phyloP scores from a whole-genome alignment of 495 filamentous ascomycete species.

The Hyaloscypha variabilis region DNA sequence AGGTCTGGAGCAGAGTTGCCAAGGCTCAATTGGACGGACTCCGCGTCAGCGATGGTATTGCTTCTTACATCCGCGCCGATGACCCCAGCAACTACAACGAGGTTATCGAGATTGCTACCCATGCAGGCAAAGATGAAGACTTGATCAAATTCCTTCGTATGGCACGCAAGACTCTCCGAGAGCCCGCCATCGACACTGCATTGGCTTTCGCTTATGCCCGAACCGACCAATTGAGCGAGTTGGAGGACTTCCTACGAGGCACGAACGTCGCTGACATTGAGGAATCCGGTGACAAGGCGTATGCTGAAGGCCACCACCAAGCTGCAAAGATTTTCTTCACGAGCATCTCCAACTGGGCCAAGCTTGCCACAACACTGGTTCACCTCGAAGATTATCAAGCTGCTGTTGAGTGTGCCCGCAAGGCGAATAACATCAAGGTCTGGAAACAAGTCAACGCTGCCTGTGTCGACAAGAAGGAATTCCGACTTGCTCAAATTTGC shows the following conservation, averaged over 20 bases:
- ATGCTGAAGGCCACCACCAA: conserved; percentile 90
- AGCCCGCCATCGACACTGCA: conserved; percentile 90
- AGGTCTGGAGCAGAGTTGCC: conserved; percentile 99
- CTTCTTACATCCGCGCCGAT: conserved; percentile 93
- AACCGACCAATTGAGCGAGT: conserved; percentile 85
- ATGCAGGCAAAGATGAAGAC: conserved; percentile 97
- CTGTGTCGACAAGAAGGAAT: conserved; percentile 98
- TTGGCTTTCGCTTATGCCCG: conserved; percentile 93
- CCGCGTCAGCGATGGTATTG: conserved; percentile 89
- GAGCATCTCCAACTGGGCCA: conserved; percentile 99
- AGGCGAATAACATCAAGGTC: conserved; percentile 99
- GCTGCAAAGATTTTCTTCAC: conserved; percentile 99
- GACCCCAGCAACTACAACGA: conserved; percentile 93
- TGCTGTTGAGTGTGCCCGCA: conserved; percentile 96
- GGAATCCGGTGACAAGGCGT: conserved; percentile 96
- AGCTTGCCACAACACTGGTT: conserved; percentile 94
- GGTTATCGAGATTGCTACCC: conserved; percentile 94
- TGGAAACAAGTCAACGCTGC: conserved; percentile 99
- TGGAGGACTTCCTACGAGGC: conserved; percentile 93
- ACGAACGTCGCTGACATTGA: conserved; percentile 93
- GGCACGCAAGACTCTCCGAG: conserved; percentile 94
- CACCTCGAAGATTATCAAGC: conserved; percentile 97
- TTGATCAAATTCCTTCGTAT: conserved; percentile 96
- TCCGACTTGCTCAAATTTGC: conserved; percentile 98
- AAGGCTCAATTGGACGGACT: conserved; percentile 98